Evolutionary conservation across 228 moss, liverwort and hornwort species (phyloP), one percentile per base, ranked within the genome.

Genomic region (Sphagnum magellanicum): DNA sequence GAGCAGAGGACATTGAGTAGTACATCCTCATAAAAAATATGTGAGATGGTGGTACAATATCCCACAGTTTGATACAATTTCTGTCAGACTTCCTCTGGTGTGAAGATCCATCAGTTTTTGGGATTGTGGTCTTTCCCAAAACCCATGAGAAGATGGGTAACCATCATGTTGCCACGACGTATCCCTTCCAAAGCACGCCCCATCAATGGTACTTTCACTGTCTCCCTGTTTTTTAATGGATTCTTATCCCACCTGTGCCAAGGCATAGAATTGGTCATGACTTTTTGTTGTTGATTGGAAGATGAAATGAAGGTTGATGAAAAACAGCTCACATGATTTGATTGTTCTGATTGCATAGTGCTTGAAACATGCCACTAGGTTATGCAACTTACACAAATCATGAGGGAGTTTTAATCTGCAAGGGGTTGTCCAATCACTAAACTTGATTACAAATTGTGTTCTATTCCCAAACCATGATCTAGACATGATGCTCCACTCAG

Each of bases 211-310:
- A 87, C 76, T 73, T 81, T 83, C 0, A 95, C 77, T 49, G 86
- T 83, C 5, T 79, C 67, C 67, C 79, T 79, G 13, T 71, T 84
- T 87, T 88, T 63, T 64, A 95, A 74, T 5, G 91, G 83, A 48
- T 85, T 79, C 79, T 88, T 92, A 73, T 95, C 81, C 94, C 94
- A 95, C 76, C 92, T 92, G 81, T 10, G 59, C 64, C 66, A 17
- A 17, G 71, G 47, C 58, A 58, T 58, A 32, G 32, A 32, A 32
- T 32, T 32, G 32, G 32, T 32, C 3, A 32, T 32, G 32, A 32
- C 3, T 32, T 32, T 32, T 32, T 32, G 32, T 1, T 2, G 3
- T 32, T 32, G 32, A 32, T 32, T 32, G 32, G 32, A 32, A 32
- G 32, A 32, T 32, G 32, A 32, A 32, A 32, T 32, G 3, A 32